A percentile compares a stretch with the other conserved stretches of the same genome.
Conservation (phyloP, 1,284 basidiomycete species). For the Ustilago lituana region DNA sequence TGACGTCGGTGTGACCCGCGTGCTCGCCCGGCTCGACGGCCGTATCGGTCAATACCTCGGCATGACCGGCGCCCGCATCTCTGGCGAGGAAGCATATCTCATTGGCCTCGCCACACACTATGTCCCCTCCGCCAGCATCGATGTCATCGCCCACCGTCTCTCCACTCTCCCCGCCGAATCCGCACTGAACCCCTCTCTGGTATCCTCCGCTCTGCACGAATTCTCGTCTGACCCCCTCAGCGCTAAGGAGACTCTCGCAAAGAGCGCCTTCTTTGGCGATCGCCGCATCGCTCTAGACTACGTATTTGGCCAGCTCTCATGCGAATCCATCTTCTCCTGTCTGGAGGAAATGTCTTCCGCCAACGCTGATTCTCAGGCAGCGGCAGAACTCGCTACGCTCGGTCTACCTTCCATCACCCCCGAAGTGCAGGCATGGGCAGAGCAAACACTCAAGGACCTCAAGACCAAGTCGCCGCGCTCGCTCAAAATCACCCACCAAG, state of each 20-base stretch:
- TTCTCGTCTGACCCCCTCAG: constrained; percentile 54
- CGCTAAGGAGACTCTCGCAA: constrained; percentile 26
- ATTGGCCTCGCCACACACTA: constrained; percentile 64
- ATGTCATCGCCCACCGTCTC: constrained; percentile 52
- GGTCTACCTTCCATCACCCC: constrained; percentile 28
- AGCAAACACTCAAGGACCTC: constrained; percentile 51
- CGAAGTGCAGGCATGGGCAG: constrained; percentile 53
- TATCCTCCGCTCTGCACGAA: constrained; percentile 54
- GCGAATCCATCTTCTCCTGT: constrained; percentile 53
- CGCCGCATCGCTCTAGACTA: constrained; percentile 61
- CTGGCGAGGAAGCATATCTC: constrained; percentile 62
- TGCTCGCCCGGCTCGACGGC: constrained; percentile 89
- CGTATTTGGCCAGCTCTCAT: constrained; percentile 57
- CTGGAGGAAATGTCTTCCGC: constrained; percentile 51
- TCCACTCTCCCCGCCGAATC: constrained; percentile 44
- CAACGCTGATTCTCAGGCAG: constrained; percentile 33
- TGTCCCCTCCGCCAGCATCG: constrained; percentile 48
- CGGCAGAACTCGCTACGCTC: constrained; percentile 42
- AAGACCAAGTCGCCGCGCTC: constrained; percentile 59
- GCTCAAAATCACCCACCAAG: constrained; percentile 60
- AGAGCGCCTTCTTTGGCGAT: constrained; percentile 57
- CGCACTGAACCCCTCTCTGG: constrained; percentile 36
- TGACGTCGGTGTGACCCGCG: constrained; percentile 91
- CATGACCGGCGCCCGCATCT: constrained; percentile 75
- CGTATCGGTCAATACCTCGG: constrained; percentile 90